phyloP scores from a whole-genome alignment of 805 yeast species.

The Candida alai region DNA sequence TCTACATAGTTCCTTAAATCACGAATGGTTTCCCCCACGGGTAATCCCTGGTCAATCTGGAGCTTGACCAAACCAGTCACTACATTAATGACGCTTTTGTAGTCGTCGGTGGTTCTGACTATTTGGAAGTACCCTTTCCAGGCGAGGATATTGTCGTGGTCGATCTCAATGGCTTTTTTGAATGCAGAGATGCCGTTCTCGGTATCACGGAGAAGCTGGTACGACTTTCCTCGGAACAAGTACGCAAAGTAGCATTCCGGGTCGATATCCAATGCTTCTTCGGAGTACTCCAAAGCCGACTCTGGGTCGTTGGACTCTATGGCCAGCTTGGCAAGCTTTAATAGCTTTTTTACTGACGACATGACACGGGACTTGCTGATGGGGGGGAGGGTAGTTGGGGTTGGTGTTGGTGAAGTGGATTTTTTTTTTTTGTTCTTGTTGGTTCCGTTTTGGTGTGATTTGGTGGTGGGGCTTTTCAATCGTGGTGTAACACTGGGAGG shows the following conservation, averaged over 20 bases:
- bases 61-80: conserved; percentile 38
- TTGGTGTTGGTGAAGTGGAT: too few species aligned
- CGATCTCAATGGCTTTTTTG: conserved; percentile 45
- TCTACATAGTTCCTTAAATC: conserved; percentile 46
- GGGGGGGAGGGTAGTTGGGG: too few species aligned
- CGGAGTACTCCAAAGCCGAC: conserved; percentile 52
- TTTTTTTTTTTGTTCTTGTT: too few species aligned
- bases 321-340: conserved; percentile 43
- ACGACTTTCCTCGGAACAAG: conserved; percentile 69
- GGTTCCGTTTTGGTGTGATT: too few species aligned
- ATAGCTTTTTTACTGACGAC: conserved; percentile 20
- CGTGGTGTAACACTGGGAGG: too few species aligned
- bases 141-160: conserved; percentile 53
- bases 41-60: conserved; percentile 39
- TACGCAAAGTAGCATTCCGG: conserved; percentile 59
- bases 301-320: conserved; percentile 57
- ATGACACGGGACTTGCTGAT: conserved; percentile 7
- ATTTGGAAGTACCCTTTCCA: conserved; percentile 78
- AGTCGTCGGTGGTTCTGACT: conserved; percentile 33
- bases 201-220: conserved; percentile 40
- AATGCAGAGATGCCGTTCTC: conserved; percentile 43
- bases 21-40: conserved; percentile 46
- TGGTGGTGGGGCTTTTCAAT: too few species aligned
- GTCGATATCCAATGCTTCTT: conserved; percentile 55
- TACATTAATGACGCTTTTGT: conserved; percentile 43